These are phyloP conservation scores for Penicillium dipodomyicola DNA, from an alignment of 495 filamentous ascomycete genomes.

Conservation along the genomic window DNA sequence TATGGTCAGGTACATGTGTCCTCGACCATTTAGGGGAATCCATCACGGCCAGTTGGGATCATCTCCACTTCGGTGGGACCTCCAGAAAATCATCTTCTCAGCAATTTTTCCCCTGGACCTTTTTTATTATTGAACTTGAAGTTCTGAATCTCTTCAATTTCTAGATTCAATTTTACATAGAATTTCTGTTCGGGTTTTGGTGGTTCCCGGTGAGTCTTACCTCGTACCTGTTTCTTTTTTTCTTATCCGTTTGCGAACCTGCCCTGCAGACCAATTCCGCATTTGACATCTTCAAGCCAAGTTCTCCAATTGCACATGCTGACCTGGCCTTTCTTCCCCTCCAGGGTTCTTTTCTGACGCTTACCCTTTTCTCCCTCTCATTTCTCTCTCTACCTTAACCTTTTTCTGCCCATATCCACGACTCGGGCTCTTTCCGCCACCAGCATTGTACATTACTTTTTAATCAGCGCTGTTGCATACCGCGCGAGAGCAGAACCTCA, in stretches of 20 bases:
- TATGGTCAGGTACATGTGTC: conserved; percentile 12
- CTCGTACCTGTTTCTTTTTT: neutral
- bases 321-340: conserved; percentile 17
- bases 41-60: conserved; percentile 15
- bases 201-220: conserved; percentile 21
- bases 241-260: conserved; percentile 9
- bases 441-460: conserved; percentile 25
- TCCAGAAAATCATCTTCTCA: conserved; percentile 23
- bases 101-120: conserved; percentile 17
- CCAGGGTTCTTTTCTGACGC: conserved; percentile 8
- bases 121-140: neutral
- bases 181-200: conserved; percentile 14
- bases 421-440: conserved; percentile 13
- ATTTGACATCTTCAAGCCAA: conserved; percentile 8
- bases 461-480: conserved; percentile 23
- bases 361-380: neutral
- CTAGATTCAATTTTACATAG: neutral
- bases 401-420: conserved; percentile 11
- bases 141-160: conserved; percentile 4
- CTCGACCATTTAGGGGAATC: conserved; percentile 7
- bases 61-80: conserved; percentile 23
- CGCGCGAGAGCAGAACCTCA: neutral
- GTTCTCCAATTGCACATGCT: conserved; percentile 3
- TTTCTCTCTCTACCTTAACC: neutral
- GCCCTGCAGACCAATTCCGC: conserved; percentile 11